Evolutionary conservation across 2,329 filamentous ascomycete species (phyloP).

Genomic region (Colletotrichum melonis): DNA sequence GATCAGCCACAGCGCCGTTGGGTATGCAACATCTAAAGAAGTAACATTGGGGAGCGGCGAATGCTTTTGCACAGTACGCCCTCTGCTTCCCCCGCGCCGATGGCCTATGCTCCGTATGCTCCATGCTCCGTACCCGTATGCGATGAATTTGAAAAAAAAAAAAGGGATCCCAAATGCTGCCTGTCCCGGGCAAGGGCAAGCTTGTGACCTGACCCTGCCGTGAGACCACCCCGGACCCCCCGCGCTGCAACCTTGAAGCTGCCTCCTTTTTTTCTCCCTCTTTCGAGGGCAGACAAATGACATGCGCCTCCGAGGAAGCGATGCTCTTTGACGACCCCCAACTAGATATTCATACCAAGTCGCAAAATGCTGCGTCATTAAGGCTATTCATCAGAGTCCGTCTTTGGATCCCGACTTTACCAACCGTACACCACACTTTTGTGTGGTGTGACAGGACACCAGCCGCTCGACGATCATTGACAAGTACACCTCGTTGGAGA

Average conservation of each 20-base stretch:
- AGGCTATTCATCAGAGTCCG: background rate
- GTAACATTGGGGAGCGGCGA: background rate
- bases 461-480: constrained; percentile 1
- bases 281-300: background rate
- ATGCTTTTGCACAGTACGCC: background rate
- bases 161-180: background rate
- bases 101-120: background rate
- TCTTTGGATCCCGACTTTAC: constrained; percentile 3
- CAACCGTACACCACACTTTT: background rate
- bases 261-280: background rate
- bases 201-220: background rate
- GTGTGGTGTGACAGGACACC: constrained; percentile 15
- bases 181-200: background rate
- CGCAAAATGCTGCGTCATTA: background rate
- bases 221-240: background rate
- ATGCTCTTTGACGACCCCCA: constrained; percentile 9
- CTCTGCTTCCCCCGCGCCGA: background rate
- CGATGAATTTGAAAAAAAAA: background rate
- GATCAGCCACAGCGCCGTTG: background rate
- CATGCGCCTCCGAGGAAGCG: background rate
- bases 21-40: background rate
- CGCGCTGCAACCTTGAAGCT: background rate
- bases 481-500: background rate
- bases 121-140: constrained; percentile 17
- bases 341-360: background rate